Evolutionary conservation across 352 stramenopile genomes (phyloP).

Genomic region (Plasmopara halstedii): DNA sequence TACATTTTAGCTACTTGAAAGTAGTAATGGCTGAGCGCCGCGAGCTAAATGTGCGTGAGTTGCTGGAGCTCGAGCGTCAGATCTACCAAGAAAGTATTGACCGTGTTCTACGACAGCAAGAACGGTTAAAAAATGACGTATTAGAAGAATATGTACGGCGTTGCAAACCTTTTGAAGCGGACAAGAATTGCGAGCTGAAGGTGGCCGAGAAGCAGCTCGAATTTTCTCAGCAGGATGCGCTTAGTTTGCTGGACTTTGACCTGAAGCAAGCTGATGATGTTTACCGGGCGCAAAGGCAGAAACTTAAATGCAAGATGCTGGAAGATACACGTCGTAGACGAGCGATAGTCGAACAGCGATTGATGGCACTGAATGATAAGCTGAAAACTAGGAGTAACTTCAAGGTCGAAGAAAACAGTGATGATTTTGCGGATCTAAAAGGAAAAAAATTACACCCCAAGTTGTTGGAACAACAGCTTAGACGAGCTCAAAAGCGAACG

Average conservation of each 20-base stretch:
- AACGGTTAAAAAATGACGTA: constrained; percentile 32
- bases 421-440: neutral
- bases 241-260: constrained; percentile 65
- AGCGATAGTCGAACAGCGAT: constrained; percentile 66
- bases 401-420: constrained; percentile 1
- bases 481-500: constrained; percentile 12
- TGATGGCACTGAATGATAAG: constrained; percentile 43
- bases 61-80: constrained; percentile 74
- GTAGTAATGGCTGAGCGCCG: neutral
- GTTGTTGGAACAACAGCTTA: constrained; percentile 22
- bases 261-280: constrained; percentile 65
- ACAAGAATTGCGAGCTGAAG: constrained; percentile 37
- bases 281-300: constrained; percentile 25
- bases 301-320: constrained; percentile 38
- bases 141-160: constrained; percentile 56
- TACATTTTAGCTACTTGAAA: constrained; percentile 4
- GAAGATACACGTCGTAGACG: constrained; percentile 28
- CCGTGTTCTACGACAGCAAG: constrained; percentile 38
- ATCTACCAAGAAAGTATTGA: constrained; percentile 83
- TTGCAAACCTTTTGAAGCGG: constrained; percentile 51
- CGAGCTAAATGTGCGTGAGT: constrained; percentile 51
- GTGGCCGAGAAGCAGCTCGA: constrained; percentile 43
- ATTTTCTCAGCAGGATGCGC: constrained; percentile 45
- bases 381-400: constrained; percentile 9
- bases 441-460: constrained; percentile 2